Conservation (phyloP, 495 filamentous ascomycete genomes). For the Penicillium ucsense region DNA sequence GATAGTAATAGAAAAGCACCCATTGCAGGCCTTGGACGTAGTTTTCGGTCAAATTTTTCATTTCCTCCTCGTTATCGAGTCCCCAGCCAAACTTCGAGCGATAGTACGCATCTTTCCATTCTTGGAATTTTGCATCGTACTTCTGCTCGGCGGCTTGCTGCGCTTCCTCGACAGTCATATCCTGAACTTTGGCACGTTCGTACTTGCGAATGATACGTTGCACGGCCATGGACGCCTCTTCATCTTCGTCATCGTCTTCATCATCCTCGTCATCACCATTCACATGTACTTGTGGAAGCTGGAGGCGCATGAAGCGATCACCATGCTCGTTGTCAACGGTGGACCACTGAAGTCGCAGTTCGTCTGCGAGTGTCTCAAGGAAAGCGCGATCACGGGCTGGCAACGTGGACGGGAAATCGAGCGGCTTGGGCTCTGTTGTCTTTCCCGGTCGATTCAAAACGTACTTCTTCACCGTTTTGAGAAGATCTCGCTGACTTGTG, state of each 20-base stretch:
- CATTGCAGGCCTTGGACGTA: conserved; percentile 97
- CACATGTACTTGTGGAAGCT: conserved; percentile 42
- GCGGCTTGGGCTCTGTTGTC: conserved; percentile 30
- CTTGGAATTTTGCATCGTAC: conserved; percentile 77
- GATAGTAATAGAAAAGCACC: conserved; percentile 98
- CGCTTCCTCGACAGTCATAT: conserved; percentile 68
- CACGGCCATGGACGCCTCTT: conserved; percentile 76
- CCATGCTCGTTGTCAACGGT: conserved; percentile 71
- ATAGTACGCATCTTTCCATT: conserved; percentile 94
- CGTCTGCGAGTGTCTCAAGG: conserved; percentile 76
- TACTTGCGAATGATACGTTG: conserved; percentile 78
- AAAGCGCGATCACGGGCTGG: conserved; percentile 86
- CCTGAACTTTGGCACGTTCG: conserved; percentile 77
- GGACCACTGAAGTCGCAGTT: conserved; percentile 71
- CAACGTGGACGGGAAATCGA: conserved; percentile 66
- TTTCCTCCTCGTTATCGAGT: conserved; percentile 70
- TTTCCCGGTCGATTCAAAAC: conserved; percentile 51
- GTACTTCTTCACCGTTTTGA: conserved; percentile 73
- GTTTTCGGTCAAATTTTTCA: conserved; percentile 81
- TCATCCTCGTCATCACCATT: conserved; percentile 38
- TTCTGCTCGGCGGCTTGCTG: conserved; percentile 66
- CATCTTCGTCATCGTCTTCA: conserved; percentile 64
- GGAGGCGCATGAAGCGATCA: conserved; percentile 67
- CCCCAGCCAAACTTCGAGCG: conserved; percentile 82
- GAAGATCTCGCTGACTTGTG: conserved; percentile 69